Evolutionary conservation across 2,329 filamentous ascomycete species (phyloP).

Genomic region (Ascochyta rabiei): DNA sequence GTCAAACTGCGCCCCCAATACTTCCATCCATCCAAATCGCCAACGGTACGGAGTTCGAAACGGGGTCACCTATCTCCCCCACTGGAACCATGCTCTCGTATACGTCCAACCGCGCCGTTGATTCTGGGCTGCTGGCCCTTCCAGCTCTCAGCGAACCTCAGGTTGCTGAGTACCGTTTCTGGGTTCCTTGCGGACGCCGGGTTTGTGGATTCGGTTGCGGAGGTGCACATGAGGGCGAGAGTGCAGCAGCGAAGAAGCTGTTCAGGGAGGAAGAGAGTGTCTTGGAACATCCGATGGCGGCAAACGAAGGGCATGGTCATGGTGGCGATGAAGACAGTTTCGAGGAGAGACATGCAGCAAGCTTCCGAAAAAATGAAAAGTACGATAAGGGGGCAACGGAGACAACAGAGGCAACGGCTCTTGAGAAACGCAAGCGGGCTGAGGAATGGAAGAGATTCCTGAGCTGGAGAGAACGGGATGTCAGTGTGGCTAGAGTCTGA

Average conservation of each 20-base stretch:
- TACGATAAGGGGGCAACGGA: not conserved
- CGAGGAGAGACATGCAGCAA: not conserved
- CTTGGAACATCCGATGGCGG: not conserved
- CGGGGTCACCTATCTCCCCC: constrained; percentile 33
- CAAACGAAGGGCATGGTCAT: not conserved
- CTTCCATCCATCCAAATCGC: constrained; percentile 32
- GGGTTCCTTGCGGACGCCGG: constrained; percentile 41
- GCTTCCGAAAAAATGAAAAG: not conserved
- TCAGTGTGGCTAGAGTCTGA: constrained; percentile 15
- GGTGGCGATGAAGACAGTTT: not conserved
- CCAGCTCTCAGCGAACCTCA: constrained; percentile 38
- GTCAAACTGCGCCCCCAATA: not conserved
- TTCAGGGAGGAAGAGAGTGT: constrained; percentile 32
- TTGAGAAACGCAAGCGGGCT: not conserved
- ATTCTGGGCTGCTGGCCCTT: constrained; percentile 38
- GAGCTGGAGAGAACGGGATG: constrained; percentile 15
- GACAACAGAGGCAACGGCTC: not conserved
- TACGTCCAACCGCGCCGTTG: constrained; percentile 36
- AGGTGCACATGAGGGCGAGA: constrained; percentile 33
- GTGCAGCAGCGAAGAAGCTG: constrained; percentile 37
- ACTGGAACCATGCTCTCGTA: constrained; percentile 39
- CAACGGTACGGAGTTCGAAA: constrained; percentile 36
- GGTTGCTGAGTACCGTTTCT: constrained; percentile 47
- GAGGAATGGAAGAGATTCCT: constrained; percentile 8
- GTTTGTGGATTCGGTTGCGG: constrained; percentile 44